Percentiles rank a stretch among this genome's conserved stretches.
Evolutionary conservation across 768 basidiomycete species (phyloP).

Genomic region (Tremella fuciformis): DNA sequence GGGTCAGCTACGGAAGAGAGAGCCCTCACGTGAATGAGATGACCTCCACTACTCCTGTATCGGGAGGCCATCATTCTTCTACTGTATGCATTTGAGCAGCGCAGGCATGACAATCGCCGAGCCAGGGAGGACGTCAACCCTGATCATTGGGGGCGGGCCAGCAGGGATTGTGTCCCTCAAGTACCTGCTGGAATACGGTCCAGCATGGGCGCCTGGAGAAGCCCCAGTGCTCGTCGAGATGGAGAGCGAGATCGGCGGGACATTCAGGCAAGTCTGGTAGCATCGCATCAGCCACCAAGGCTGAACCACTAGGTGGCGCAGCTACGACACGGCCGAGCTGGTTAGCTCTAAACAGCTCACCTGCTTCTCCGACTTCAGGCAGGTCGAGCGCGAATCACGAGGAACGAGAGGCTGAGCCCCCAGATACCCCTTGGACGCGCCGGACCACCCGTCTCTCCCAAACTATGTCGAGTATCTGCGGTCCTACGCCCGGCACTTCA

Average conservation of each 20-base stretch:
- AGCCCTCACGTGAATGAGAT: too few species aligned
- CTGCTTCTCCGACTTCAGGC: constrained; percentile 67
- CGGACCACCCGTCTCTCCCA: constrained; percentile 45
- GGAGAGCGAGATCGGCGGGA: constrained; percentile 45
- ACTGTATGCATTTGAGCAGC: not conserved
- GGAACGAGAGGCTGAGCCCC: not conserved
- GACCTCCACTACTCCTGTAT: too few species aligned
- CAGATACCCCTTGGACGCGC: constrained; percentile 39
- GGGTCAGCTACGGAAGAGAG: too few species aligned
- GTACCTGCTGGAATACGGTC: constrained; percentile 34
- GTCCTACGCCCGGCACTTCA: constrained; percentile 56
- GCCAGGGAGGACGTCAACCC: constrained; percentile 22
- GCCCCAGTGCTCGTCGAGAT: constrained; percentile 42
- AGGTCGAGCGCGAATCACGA: too few species aligned
- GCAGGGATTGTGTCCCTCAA: constrained; percentile 44
- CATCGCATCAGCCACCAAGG: not conserved
- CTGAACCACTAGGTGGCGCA: constrained; percentile 34
- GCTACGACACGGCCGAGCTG: constrained; percentile 46
- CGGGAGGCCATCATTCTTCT: not conserved
- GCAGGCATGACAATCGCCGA: constrained; percentile 1
- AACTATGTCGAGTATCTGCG: constrained; percentile 59
- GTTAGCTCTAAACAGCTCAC: constrained; percentile 66
- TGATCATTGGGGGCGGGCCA: constrained; percentile 45
- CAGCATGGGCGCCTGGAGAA: constrained; percentile 20
- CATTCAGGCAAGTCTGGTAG: constrained; percentile 28